A percentile compares a stretch with the other conserved stretches of the same genome.
Conservation (phyloP, 768 basidiomycete species). For the Tylopilus cervinicoccineus region DNA sequence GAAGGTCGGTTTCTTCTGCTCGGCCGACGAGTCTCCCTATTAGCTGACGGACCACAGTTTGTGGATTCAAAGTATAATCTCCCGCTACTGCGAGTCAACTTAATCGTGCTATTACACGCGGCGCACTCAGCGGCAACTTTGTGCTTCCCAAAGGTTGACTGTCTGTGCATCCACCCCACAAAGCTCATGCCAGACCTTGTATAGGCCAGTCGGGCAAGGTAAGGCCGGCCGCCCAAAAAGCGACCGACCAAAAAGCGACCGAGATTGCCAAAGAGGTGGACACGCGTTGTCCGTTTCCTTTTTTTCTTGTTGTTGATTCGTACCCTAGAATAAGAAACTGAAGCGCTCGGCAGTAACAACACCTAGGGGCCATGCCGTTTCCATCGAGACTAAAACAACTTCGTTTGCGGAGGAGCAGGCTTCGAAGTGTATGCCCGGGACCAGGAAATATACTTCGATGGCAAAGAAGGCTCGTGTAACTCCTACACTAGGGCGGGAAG, state of each 20-base stretch:
- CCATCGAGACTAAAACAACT: not conserved
- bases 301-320: not conserved
- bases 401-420: not conserved
- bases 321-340: constrained; percentile 14
- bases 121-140: constrained; percentile 49
- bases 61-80: constrained; percentile 54
- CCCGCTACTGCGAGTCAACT: constrained; percentile 44
- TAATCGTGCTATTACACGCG: constrained; percentile 51
- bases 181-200: not conserved
- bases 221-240: constrained; percentile 18
- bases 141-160: constrained; percentile 50
- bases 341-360: not conserved
- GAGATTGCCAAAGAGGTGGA: constrained; percentile 17
- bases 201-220: constrained; percentile 28
- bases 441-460: constrained; percentile 22
- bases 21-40: too few species aligned
- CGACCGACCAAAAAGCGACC: constrained; percentile 9
- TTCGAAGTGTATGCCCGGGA: constrained; percentile 1
- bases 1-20: constrained; percentile 46
- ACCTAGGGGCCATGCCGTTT: not conserved
- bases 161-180: not conserved
- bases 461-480: constrained; percentile 24
- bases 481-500: constrained; percentile 6
- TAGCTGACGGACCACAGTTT: constrained; percentile 33
- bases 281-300: not conserved